A percentile compares a stretch with the other conserved stretches of the same genome.
These are phyloP conservation scores for Citeromyces matritensis DNA, from an alignment of 805 yeast genomes.

Conservation along the genomic window DNA sequence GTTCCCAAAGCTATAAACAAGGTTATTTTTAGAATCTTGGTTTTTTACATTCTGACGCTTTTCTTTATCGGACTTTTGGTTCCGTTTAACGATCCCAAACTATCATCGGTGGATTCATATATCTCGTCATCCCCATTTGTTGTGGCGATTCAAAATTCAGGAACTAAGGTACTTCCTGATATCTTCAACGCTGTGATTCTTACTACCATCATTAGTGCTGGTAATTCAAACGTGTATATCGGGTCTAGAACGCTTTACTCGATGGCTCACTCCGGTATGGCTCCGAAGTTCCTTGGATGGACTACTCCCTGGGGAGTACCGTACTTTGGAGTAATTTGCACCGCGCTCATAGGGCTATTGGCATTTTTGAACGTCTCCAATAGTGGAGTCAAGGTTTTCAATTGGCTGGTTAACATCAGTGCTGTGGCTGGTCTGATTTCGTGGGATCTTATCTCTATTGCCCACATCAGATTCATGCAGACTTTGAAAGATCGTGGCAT, in stretches of 20 bases:
- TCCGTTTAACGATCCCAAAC: constrained; percentile 47
- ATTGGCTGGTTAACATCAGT: constrained; percentile 60
- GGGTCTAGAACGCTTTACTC: constrained; percentile 56
- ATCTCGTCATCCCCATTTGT: constrained; percentile 55
- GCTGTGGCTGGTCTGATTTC: constrained; percentile 65
- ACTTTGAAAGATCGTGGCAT: constrained; percentile 49
- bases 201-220: constrained; percentile 59
- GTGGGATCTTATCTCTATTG: constrained; percentile 50
- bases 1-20: constrained; percentile 61
- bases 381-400: constrained; percentile 42
- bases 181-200: constrained; percentile 65
- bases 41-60: constrained; percentile 51
- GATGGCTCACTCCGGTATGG: constrained; percentile 40
- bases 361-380: constrained; percentile 43
- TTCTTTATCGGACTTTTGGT: constrained; percentile 58
- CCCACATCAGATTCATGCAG: constrained; percentile 58
- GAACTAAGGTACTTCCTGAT: constrained; percentile 49
- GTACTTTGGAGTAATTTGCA: constrained; percentile 33
- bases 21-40: constrained; percentile 46
- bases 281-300: constrained; percentile 33
- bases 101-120: constrained; percentile 18
- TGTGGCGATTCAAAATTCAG: constrained; percentile 53
- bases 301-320: constrained; percentile 54
- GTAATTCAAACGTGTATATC: constrained; percentile 58
- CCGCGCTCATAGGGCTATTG: constrained; percentile 47